Evolutionary conservation across 805 yeast species (phyloP), one percentile per base, ranked within the genome.

Genomic region (Metschnikowia borealis): DNA sequence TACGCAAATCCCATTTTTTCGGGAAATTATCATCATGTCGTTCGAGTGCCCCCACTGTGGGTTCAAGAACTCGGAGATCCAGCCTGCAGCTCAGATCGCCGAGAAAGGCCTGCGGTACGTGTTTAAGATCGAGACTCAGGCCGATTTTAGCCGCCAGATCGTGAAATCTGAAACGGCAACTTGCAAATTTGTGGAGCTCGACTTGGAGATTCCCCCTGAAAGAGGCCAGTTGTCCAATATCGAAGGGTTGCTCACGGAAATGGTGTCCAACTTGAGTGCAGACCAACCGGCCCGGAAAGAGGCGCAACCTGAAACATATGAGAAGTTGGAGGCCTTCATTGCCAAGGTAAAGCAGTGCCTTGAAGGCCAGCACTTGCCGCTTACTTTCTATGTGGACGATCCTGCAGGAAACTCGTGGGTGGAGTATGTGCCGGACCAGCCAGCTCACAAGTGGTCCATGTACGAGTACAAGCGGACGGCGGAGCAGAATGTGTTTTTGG

Each of bases 321-420:
- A 78, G 48, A 86, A 91, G 70, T 89, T 94, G 59, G 85, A 82
- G 39, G 82, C 73, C 21, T 82, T 92, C 52, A 77, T 90, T 50
- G 62, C 60, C 21, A 85, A 80, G 62, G 84, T 92, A 35, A 69
- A 74, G 56, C 68, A 77, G 5, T 80, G 78, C 48, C 71, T 89
- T 23, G 75, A 77, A n/a, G 92, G 89, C 50, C 83, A 84, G 52
- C 80, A 79, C 47, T 68, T 88, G 47, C 98, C 98, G 1, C 62
- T 92, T 54, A 87, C 95, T 0, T 78, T 92, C 44, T 75, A 78
- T 21, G 71, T 89, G 10, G 96, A 91, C 67, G 99, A 94, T 68
- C 97, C 99, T 29, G 81, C 97, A 1, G 99, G 99, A 14, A 94
- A 94, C 73, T 92, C 98, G 4, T 94, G 97, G 96, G 83, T 94